Conservation (phyloP, 176 grass and related monocot genomes). For the Zoysia pacifica region DNA sequence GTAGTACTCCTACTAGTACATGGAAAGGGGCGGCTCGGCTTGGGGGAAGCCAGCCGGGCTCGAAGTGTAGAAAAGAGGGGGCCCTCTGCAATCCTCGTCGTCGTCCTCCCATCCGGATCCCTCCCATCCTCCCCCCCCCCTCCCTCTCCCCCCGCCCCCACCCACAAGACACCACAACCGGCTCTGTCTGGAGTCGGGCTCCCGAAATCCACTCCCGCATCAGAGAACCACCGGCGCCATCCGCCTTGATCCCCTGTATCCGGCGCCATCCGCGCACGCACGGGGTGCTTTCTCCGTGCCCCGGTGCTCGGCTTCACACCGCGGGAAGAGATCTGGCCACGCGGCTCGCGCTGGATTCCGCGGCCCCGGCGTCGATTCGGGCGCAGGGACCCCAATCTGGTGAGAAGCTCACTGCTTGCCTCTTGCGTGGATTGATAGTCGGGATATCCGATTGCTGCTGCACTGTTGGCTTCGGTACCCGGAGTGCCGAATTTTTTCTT, state of each 20-base stretch:
- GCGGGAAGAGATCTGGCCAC: slow-evolving; percentile 54
- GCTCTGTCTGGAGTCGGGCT: too few species aligned
- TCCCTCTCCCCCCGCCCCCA: too few species aligned
- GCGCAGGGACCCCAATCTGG: slow-evolving; percentile 28
- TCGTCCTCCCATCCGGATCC: too few species aligned
- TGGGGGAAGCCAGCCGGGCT: too few species aligned
- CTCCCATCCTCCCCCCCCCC: too few species aligned
- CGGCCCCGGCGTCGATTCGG: slow-evolving; percentile 42
- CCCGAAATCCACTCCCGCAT: slow-evolving; percentile 48
- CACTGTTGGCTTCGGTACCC: background rate
- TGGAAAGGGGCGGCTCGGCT: too few species aligned
- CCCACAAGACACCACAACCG: too few species aligned
- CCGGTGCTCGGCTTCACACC: slow-evolving; percentile 8
- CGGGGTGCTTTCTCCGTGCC: background rate
- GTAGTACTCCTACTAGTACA: too few species aligned
- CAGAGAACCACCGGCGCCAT: slow-evolving; percentile 30
- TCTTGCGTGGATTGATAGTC: background rate
- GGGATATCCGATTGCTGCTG: background rate
- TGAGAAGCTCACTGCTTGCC: background rate
- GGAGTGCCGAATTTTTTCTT: background rate
- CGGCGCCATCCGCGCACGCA: background rate
- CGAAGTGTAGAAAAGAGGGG: too few species aligned
- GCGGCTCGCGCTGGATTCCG: slow-evolving; percentile 49
- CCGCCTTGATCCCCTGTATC: background rate
- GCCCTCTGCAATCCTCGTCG: too few species aligned